Evolutionary conservation across 495 filamentous ascomycete species (phyloP).

Genomic region (Evernia prunastri): DNA sequence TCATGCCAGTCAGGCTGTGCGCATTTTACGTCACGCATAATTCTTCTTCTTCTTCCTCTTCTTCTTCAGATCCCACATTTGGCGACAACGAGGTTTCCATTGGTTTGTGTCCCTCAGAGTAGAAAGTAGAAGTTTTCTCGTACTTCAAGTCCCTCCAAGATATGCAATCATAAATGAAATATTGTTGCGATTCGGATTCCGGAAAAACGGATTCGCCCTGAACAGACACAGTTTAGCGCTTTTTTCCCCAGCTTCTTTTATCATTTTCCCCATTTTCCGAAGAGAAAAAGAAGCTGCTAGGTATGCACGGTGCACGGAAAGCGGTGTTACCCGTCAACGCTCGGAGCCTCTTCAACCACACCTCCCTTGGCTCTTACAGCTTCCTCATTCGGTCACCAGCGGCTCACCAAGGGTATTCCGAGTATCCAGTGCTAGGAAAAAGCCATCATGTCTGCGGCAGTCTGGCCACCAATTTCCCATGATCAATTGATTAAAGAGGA

Average conservation of each 20-base stretch:
- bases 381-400: too few species aligned
- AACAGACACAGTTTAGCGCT: background rate
- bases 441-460: slow-evolving; percentile 24
- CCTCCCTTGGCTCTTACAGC: background rate
- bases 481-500: slow-evolving; percentile 60
- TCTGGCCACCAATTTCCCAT: slow-evolving; percentile 56
- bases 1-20: background rate
- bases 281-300: background rate
- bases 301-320: background rate
- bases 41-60: too few species aligned
- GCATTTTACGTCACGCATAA: slow-evolving; percentile 3
- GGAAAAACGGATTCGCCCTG: background rate
- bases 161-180: too few species aligned
- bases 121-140: background rate
- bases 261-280: too few species aligned
- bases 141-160: too few species aligned
- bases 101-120: background rate
- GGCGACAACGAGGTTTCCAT: background rate
- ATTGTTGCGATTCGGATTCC: too few species aligned
- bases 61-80: background rate
- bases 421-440: background rate
- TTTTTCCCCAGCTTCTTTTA: background rate
- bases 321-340: background rate
- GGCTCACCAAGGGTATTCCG: too few species aligned
- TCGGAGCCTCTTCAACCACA: slow-evolving; percentile 1